These are phyloP conservation scores for Candida arabinofermentans DNA, from an alignment of 805 yeast genomes.

Conservation along the genomic window DNA sequence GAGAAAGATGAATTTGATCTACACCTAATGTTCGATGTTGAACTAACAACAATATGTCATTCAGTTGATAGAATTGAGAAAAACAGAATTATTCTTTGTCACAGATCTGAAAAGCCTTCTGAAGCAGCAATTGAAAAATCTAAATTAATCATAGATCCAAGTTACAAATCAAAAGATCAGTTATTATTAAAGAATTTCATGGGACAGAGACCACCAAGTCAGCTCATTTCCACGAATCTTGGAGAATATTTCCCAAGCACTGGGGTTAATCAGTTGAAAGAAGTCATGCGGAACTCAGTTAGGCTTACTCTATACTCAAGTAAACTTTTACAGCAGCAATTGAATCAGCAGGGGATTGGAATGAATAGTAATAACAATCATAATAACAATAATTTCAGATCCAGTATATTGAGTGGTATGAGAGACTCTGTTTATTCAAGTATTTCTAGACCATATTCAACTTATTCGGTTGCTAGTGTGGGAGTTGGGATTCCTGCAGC, in stretches of 20 bases:
- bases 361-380: too few species aligned
- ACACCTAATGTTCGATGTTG: conserved; percentile 65
- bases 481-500: conserved; percentile 27
- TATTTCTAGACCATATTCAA: conserved; percentile 17
- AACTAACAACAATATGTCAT: conserved; percentile 77
- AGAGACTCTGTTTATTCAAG: conserved; percentile 23
- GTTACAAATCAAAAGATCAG: conserved; percentile 2
- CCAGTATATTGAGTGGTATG: background rate
- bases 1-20: conserved; percentile 39
- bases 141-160: conserved; percentile 6
- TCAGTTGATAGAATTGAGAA: conserved; percentile 69
- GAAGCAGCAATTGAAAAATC: conserved; percentile 12
- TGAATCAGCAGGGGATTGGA: conserved; percentile 7
- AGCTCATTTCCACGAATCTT: conserved; percentile 81
- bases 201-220: conserved; percentile 93
- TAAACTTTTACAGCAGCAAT: conserved; percentile 15
- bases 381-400: too few species aligned
- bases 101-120: conserved; percentile 60
- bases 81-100: conserved; percentile 65
- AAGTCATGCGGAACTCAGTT: conserved; percentile 80
- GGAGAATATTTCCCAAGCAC: conserved; percentile 91
- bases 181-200: conserved; percentile 45
- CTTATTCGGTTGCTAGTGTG: conserved; percentile 23
- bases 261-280: conserved; percentile 62
- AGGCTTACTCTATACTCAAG: conserved; percentile 56